Evolutionary conservation across 164 flowering plant species (phyloP).

Genomic region (Tetrastigma voinierianum): DNA sequence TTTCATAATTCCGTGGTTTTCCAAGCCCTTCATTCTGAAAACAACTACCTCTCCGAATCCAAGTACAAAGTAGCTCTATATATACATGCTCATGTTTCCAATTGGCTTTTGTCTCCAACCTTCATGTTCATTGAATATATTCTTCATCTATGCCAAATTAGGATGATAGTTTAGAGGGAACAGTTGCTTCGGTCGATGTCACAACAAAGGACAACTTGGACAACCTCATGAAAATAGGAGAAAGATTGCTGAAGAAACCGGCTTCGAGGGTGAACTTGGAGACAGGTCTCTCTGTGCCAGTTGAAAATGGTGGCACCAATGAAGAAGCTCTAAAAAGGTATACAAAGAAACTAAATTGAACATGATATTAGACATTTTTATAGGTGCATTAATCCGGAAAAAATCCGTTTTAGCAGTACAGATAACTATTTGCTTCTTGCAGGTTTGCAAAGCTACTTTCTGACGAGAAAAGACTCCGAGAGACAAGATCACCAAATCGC

Average conservation of each 20-base stretch:
- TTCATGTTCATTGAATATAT: too few relatives aligned
- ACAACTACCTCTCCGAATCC: slow-evolving; percentile 31
- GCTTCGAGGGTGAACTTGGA: slow-evolving; percentile 26
- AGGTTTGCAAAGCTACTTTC: slow-evolving; percentile 41
- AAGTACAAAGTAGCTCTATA: slow-evolving; percentile 14
- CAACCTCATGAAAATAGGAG: slow-evolving; percentile 28
- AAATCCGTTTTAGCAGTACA: too few relatives aligned
- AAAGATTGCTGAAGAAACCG: slow-evolving; percentile 28
- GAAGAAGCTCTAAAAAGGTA: slow-evolving; percentile 22
- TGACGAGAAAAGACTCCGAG: slow-evolving; percentile 28
- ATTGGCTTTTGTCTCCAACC: too few relatives aligned
- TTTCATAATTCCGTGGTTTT: slow-evolving; percentile 16
- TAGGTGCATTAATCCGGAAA: too few relatives aligned
- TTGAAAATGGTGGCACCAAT: slow-evolving; percentile 14
- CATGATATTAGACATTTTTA: not conserved
- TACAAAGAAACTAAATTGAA: not conserved
- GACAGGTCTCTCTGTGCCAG: slow-evolving; percentile 14
- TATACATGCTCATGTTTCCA: too few relatives aligned
- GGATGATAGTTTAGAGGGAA: slow-evolving; percentile 21
- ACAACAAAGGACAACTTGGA: slow-evolving; percentile 29
- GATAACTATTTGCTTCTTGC: not conserved
- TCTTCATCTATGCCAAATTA: not conserved
- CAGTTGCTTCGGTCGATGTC: slow-evolving; percentile 25
- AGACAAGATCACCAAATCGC: slow-evolving; percentile 24
- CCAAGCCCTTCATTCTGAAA: slow-evolving; percentile 19